Percentiles rank a stretch among this genome's conserved stretches.
Conservation (phyloP, 441 rosid genomes). For the Adansonia madagascariensis region DNA sequence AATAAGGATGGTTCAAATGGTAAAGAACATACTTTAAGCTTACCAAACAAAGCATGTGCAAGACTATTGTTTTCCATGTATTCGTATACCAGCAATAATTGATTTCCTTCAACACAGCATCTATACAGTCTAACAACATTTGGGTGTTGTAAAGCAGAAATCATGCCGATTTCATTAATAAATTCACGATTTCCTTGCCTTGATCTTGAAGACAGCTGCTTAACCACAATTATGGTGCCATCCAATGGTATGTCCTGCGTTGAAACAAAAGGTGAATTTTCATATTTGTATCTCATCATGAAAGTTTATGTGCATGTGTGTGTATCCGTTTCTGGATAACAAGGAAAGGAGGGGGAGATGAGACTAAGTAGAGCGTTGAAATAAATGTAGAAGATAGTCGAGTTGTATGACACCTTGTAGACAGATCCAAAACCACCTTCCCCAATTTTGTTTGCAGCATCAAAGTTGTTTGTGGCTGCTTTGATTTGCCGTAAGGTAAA, state of each 20-base stretch:
- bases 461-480: conserved; percentile 81
- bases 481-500: conserved; percentile 72
- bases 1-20: not conserved
- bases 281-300: not conserved
- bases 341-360: not conserved
- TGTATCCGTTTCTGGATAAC: not conserved
- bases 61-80: conserved; percentile 62
- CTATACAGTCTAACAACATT: conserved; percentile 55
- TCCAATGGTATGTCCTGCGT: conserved; percentile 49
- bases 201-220: conserved; percentile 72
- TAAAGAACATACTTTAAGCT: conserved; percentile 16
- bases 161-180: conserved; percentile 70
- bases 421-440: conserved; percentile 93
- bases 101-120: conserved; percentile 54
- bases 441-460: conserved; percentile 64
- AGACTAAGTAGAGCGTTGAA: too few relatives aligned
- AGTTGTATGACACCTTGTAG: conserved; percentile 46
- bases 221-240: conserved; percentile 65
- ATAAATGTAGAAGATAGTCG: not conserved
- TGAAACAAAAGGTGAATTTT: not conserved
- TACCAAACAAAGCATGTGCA: conserved; percentile 60
- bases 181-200: conserved; percentile 72
- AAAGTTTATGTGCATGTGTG: not conserved
- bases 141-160: conserved; percentile 55
- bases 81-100: conserved; percentile 51